Percentiles rank a stretch among this genome's conserved stretches.
Evolutionary conservation across 179 eudicot species (phyloP).

Genomic region (Silene coronaria): DNA sequence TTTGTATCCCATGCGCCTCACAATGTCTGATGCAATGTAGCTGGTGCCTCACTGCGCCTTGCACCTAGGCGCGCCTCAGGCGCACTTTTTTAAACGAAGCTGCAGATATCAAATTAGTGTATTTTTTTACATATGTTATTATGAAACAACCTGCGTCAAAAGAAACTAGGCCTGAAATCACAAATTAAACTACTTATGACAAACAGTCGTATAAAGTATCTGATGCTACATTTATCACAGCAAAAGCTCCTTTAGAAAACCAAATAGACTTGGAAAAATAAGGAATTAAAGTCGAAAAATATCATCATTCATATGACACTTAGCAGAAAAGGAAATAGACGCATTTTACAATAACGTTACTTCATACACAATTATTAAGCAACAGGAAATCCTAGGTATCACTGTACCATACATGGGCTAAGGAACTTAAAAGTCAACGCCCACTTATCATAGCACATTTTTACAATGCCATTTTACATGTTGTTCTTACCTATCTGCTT

Average conservation of each 20-base stretch:
- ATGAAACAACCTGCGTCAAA: too few relatives aligned
- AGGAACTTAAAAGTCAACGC: neutral
- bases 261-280: neutral
- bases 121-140: neutral
- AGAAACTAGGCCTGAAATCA: too few relatives aligned
- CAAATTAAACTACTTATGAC: too few relatives aligned
- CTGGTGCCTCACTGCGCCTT: too few relatives aligned
- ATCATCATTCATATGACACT: neutral
- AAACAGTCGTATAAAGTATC: neutral
- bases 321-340: neutral
- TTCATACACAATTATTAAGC: neutral
- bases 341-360: neutral
- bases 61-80: too few relatives aligned
- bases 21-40: too few relatives aligned
- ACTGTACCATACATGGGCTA: neutral
- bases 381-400: neutral
- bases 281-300: neutral
- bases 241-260: neutral
- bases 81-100: too few relatives aligned
- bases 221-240: neutral
- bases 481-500: neutral
- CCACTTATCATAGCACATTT: neutral
- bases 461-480: neutral
- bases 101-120: neutral
- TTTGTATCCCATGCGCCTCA: too few relatives aligned